Evolutionary conservation across 108 stramenopile species (phyloP).

Genomic region (Parmales sp.): DNA sequence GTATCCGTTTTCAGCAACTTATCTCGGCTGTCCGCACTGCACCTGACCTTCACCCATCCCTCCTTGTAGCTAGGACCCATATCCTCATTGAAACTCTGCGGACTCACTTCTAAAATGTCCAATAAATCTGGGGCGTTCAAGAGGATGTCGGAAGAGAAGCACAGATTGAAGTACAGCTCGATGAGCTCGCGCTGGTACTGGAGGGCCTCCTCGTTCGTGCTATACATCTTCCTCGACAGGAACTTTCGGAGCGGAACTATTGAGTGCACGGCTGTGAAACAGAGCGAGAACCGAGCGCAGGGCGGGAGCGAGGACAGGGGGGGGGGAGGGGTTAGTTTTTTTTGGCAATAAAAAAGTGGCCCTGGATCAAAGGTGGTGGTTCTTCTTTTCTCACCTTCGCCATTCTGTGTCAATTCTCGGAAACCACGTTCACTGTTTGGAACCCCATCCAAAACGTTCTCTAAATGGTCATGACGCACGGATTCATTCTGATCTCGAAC

Average conservation of each 20-base stretch:
- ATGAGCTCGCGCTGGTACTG: neutral
- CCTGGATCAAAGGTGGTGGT: neutral
- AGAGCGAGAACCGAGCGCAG: neutral
- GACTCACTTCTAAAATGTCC: neutral
- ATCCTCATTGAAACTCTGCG: neutral
- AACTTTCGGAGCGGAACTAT: neutral
- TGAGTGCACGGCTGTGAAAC: neutral
- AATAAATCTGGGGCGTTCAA: neutral
- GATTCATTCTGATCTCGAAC: no score
- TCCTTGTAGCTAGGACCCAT: constrained; percentile 6
- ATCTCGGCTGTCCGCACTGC: constrained; percentile 2
- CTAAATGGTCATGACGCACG: no score
- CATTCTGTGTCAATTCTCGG: neutral
- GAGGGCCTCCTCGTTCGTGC: neutral
- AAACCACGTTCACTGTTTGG: no score
- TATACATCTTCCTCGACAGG: constrained; percentile 7
- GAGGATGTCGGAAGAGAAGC: neutral
- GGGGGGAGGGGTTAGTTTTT: neutral
- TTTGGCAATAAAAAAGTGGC: neutral
- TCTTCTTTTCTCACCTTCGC: neutral
- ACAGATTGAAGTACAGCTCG: neutral
- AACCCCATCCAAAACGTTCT: no score
- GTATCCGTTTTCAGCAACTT: neutral
- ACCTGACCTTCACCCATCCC: neutral
- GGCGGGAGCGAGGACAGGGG: neutral